These are phyloP conservation scores for Aspergillus panamensis DNA, from an alignment of 495 filamentous ascomycete species.

Conservation along the genomic window DNA sequence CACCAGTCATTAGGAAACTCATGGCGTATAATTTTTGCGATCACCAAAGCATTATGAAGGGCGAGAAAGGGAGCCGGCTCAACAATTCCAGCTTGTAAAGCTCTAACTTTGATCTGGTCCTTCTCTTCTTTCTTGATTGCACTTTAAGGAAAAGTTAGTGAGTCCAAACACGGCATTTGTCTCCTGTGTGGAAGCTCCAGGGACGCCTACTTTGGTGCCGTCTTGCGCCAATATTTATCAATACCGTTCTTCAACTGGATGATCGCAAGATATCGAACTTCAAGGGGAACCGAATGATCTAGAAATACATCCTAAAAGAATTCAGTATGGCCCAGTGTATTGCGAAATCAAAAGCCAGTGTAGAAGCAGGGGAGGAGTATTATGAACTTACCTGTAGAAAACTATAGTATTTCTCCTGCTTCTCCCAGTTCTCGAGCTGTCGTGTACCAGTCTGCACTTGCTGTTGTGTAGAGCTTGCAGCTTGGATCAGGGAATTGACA, in stretches of 20 bases:
- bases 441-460: slow-evolving; percentile 74
- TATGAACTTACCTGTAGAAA: slow-evolving; percentile 60
- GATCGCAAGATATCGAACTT: slow-evolving; percentile 81
- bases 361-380: background rate
- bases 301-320: slow-evolving; percentile 65
- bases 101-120: slow-evolving; percentile 63
- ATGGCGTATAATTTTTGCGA: slow-evolving; percentile 81
- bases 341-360: background rate
- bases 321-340: slow-evolving; percentile 7
- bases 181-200: background rate
- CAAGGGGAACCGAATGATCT: slow-evolving; percentile 66
- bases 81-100: slow-evolving; percentile 66
- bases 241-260: slow-evolving; percentile 96
- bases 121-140: slow-evolving; percentile 74
- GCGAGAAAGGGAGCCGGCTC: slow-evolving; percentile 73
- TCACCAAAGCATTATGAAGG: slow-evolving; percentile 79
- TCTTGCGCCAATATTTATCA: slow-evolving; percentile 87
- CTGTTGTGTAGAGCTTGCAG: slow-evolving; percentile 67
- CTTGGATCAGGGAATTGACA: slow-evolving; percentile 64
- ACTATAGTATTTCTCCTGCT: slow-evolving; percentile 67
- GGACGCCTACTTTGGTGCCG: slow-evolving; percentile 53
- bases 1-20: slow-evolving; percentile 87
- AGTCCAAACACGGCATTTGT: background rate
- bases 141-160: slow-evolving; percentile 38
- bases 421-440: slow-evolving; percentile 86